Evolutionary conservation across 75 land plant genomes (phyloP), one percentile per base, ranked within the genome.

Genomic region (Ceratopteris richardii): DNA sequence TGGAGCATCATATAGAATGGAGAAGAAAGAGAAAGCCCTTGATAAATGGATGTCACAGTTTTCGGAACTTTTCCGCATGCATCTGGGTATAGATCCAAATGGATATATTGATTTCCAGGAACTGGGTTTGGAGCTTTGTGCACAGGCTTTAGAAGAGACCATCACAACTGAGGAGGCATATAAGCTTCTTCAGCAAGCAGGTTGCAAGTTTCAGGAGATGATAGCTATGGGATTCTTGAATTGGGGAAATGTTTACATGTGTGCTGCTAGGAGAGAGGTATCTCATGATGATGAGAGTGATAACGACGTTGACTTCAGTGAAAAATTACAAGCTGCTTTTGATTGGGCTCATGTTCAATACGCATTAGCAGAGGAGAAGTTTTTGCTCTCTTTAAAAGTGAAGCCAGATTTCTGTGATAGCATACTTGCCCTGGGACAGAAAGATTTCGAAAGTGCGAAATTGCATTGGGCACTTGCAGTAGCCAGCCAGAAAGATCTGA

Each of bases 161-260:
- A 80, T 82, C 17, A 79, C 83, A 0, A 82, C 85, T 56, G 90
- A 82, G 71, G 86, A 86, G 57, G 86, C 90, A 14, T 86, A 86
- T 44, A 55, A 9, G 24, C 80, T 86, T 20, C 82, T 86, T 47
- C 80, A 86, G 30, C 70, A 73, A 70, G 86, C 90, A 58, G 86
- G 82, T 1, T 29, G 58, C 26, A 86, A 86, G 66, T 86, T 86
- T 58, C 86, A 82, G 62, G 90, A 86, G 57, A 85, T 86, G 19
- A 86, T 82, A 55, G 90, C 90, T n/a, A 58, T 86, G 50, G 86
- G 85, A 16, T 86, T 76, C 66, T 82, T 86, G 57, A 86, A 86
- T 42, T 86, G 90, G 90, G 90, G 90, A 23, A 86, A 86, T 77
- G 90, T 86, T 24, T 77, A 86, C 43, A 86, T 86, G 90, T 86